Evolutionary conservation across 371 early-diverging fungal species (phyloP), one percentile per base, ranked within the genome.

Genomic region (Mucor indicus): DNA sequence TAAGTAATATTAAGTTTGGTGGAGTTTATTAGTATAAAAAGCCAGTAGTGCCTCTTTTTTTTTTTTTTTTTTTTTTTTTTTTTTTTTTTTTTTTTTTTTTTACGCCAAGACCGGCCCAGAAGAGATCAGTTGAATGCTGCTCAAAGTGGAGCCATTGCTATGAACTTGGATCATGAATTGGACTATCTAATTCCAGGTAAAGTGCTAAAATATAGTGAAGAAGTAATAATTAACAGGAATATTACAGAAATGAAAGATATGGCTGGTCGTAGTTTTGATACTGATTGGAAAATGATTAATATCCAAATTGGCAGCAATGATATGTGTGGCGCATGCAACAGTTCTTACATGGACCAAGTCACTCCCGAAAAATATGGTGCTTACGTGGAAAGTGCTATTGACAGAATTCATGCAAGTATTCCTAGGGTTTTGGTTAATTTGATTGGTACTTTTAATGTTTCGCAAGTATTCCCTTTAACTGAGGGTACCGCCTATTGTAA

Each of bases 201-300:
- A 44, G 19, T 17, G 16, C 31, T 13, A 13, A 21, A 47, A 16
- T 20, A 22, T 12, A 30, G 22, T 0, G 33, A 24, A 36, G 15
- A 39, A 16, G 16, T 22, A 8, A 38, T 20, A 38, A n/a, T 4
- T 11, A 12, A 23, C 19, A 47, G 23, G n/a, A n/a, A 20, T 39
- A 22, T 20, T 11, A 19, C 42, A 67, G 63, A 45, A 10, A 64
- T 70, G 54, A 42, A 50, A 19, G 20, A 23, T 2, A 30, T 58
- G 4, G 22, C 33, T 8, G 51, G 38, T 12, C 24, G 62, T 5
- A 45, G 65, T 38, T 60, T 48, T 29, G 36, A 57, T 23, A 62
- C 57, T 17, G 72, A 72, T 33, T 72, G 72, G 72, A 72, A 72
- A 15, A 43, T 72, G 56, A 65, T 72, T 24, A 72, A 60, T 19